Evolutionary conservation across 2,329 filamentous ascomycete species (phyloP).

Genomic region (Fonsecaea monophora): DNA sequence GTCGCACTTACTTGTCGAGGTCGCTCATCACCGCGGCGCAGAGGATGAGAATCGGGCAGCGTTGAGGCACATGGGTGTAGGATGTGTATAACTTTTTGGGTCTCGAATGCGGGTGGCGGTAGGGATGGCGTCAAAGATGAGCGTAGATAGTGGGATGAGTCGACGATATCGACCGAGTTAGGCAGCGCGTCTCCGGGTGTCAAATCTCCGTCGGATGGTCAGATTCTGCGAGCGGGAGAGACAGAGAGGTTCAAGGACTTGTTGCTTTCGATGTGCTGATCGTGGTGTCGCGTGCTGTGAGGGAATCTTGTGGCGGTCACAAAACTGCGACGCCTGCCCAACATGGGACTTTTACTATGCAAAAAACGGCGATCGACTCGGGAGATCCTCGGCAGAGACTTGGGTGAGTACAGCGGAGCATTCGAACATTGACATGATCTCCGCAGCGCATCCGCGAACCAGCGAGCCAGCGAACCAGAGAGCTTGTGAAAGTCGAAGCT

Average conservation of each 20-base stretch:
- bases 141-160: neutral
- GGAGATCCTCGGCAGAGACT: neutral
- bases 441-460: neutral
- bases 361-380: slow-evolving; percentile 1
- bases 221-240: neutral
- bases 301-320: no score
- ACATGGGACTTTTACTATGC: slow-evolving; percentile 2
- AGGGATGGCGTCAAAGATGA: neutral
- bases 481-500: neutral
- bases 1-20: slow-evolving; percentile 75
- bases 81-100: neutral
- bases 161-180: neutral
- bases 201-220: neutral
- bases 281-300: neutral
- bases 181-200: neutral
- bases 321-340: neutral
- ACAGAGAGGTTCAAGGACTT: neutral
- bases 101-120: slow-evolving; percentile 13
- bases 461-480: neutral
- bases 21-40: slow-evolving; percentile 74
- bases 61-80: slow-evolving; percentile 26
- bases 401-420: neutral
- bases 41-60: slow-evolving; percentile 24
- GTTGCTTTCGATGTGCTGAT: neutral
- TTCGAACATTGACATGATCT: neutral